Evolutionary conservation across 805 yeast genomes (phyloP), one percentile per base, ranked within the genome.

Genomic region (Groenewaldozyma salmanticensis): DNA sequence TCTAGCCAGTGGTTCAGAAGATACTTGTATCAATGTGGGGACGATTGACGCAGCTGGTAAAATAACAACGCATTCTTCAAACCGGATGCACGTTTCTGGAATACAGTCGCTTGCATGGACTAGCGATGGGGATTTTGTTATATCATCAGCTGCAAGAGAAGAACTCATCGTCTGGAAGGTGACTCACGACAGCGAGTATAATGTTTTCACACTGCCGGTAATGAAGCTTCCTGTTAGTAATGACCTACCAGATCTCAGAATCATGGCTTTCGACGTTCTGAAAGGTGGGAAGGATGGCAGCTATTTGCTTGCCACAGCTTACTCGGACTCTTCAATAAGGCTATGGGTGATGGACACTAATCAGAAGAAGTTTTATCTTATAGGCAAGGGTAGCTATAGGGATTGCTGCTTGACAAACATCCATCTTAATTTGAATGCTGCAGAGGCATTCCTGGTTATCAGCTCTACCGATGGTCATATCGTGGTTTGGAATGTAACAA

Each of bases 401-500:
- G 75, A 83, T 0, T 81, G 92, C 52, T 92, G 97, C 60, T 61
- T 90, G 16, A 67, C 86, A 52, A 77, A 79, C 50, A 76, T 74
- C 4, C 66, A 70, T 18, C 60, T 85, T 24, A 35, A 77, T 1
- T 41, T 51, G 1, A 52, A 53, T 1, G 56, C 53, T 1, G 54
- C 52, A 0, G 42, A 49, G 5, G 34, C 65, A 0, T 66, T 60
- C 41, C 45, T 83, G 2, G 44, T 80, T 21, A 67, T 74, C 4
- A 78, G 85, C 1, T 74, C 95, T 2, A 87, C 97, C 0, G 96
- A 90, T 60, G 98, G 98, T 0, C 71, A 72, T 51, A 45, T 88
- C 29, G 65, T 79, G 0, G 52, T 79, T 1, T 90, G 84, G 75
- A 67, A 75, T 33, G 53, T 81, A 4, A 56, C 74, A 0, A 40